Percentiles rank a stretch among this genome's conserved stretches.
Evolutionary conservation across 2,329 filamentous ascomycete genomes (phyloP).

Genomic region (Ilyonectria robusta): DNA sequence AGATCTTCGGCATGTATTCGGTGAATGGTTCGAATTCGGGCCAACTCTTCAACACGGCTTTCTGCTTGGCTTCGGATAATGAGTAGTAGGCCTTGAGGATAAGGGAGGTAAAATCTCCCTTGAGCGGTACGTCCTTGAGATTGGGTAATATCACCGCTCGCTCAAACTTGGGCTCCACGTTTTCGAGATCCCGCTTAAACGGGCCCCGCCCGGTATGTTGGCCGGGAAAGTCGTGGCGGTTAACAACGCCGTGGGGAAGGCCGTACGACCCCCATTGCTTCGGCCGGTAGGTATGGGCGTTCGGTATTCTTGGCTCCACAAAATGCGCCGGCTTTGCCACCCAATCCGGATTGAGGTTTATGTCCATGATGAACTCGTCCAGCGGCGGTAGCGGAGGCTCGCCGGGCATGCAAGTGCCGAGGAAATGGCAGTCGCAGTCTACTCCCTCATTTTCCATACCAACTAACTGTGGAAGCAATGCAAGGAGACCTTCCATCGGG

Average conservation of each 20-base stretch:
- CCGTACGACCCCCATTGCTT: not conserved
- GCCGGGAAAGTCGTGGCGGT: not conserved
- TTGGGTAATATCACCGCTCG: not conserved
- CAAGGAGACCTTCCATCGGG: not conserved
- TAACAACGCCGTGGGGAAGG: not conserved
- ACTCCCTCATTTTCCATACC: not conserved
- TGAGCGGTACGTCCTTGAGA: not conserved
- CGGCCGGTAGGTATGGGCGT: not conserved
- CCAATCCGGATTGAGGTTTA: not conserved
- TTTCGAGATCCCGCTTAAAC: not conserved
- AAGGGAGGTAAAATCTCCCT: not conserved
- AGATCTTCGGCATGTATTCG: not conserved
- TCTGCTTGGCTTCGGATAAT: not conserved
- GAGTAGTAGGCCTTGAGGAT: slow-evolving; percentile 1
- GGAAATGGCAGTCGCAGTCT: slow-evolving; percentile 19
- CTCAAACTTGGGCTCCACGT: not conserved
- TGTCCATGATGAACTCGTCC: slow-evolving; percentile 15
- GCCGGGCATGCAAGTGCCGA: slow-evolving; percentile 5
- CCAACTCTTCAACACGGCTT: slow-evolving; percentile 15
- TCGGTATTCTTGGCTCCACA: not conserved
- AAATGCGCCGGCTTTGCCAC: not conserved
- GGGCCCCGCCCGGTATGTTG: not conserved
- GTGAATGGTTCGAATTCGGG: not conserved
- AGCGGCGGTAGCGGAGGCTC: slow-evolving; percentile 21
- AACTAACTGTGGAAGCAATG: not conserved